Evolutionary conservation across 2,329 filamentous ascomycete genomes (phyloP), one percentile per base, ranked within the genome.

Genomic region (Neofusicoccum cordaticola): DNA sequence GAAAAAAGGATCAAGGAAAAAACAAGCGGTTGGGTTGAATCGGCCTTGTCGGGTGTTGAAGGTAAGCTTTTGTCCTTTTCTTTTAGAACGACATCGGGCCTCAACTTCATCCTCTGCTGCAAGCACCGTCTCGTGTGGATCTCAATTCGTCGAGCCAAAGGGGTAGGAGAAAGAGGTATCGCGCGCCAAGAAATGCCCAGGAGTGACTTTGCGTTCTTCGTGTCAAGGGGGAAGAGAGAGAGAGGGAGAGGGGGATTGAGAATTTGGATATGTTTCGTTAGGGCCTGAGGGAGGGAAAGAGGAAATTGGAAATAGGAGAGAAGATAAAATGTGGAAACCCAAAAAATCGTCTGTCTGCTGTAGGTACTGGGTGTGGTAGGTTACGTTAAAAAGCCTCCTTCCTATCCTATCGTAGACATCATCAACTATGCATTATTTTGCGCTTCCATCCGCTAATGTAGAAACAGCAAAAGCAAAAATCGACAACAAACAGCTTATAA

Each of bases 341-440:
- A 15, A 45, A 47, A 19, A 47, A 35, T 60, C 56, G 42, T 60
- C 41, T 58, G 56, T 44, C 56, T 60, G 56, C 41, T 47, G 56
- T 47, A 60, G 41, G 56, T 60, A 37, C 56, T 60, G 44, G 13
- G n/a, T 19, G 31, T 60, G 56, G 42, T 60, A 60, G 56, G 56
- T 60, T 60, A 47, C 56, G 41, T 60, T 35, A 60, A 60, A 60
- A 60, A 22, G 41, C 56, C 56, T 60, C 56, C 56, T 60, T 60
- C 56, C 56, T 60, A 57, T 57, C 52, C 52, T 57, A 60, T 60
- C 56, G 56, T 60, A 47, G 56, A 60, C 56, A 47, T 60, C 56
- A 60, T 60, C 56, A 60, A 60, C 56, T 60, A 60, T 31, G 27
- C 27, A 31, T 31, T 31, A 31, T 31, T 31, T 31, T 31, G 27